Conservation (phyloP, 306 rosid genomes). For the Styphnolobium japonicum region DNA sequence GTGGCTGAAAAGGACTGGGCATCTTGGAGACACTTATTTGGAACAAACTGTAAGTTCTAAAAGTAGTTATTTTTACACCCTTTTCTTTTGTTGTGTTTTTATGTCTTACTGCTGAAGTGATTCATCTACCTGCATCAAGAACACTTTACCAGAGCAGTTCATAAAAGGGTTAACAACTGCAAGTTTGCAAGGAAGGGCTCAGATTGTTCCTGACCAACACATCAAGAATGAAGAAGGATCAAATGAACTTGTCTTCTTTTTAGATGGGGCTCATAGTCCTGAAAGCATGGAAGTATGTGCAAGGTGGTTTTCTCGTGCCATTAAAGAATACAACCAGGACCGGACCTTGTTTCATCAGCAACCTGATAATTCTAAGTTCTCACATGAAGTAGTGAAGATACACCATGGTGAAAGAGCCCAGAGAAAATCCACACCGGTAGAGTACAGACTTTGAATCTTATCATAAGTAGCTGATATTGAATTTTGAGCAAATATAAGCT, state of each 20-base stretch:
- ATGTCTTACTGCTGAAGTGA: conserved; percentile 2
- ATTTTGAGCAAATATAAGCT: background rate
- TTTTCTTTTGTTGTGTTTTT: background rate
- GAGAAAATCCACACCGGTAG: conserved; percentile 70
- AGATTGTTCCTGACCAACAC: conserved; percentile 68
- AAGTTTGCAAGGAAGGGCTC: conserved; percentile 97
- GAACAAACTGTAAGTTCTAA: conserved; percentile 65
- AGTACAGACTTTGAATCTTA: conserved; percentile 20
- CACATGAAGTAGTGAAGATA: conserved; percentile 42
- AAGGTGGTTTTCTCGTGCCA: conserved; percentile 77
- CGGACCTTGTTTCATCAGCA: conserved; percentile 37
- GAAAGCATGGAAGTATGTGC: conserved; percentile 94
- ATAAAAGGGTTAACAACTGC: conserved; percentile 73
- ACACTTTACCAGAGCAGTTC: conserved; percentile 75
- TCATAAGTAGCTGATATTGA: background rate
- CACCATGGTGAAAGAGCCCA: conserved; percentile 30
- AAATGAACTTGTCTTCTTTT: conserved; percentile 68
- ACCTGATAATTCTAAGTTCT: conserved; percentile 38
- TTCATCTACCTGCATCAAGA: conserved; percentile 46
- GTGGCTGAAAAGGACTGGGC: conserved; percentile 90
- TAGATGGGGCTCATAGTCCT: conserved; percentile 99
- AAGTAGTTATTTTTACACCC: background rate
- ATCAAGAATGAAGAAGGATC: conserved; percentile 52
- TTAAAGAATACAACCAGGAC: conserved; percentile 46
- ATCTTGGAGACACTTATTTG: conserved; percentile 41